Base-by-base conservation (phyloP, 2,329 filamentous ascomycete genomes). In the Sphaerulina musiva region DNA sequence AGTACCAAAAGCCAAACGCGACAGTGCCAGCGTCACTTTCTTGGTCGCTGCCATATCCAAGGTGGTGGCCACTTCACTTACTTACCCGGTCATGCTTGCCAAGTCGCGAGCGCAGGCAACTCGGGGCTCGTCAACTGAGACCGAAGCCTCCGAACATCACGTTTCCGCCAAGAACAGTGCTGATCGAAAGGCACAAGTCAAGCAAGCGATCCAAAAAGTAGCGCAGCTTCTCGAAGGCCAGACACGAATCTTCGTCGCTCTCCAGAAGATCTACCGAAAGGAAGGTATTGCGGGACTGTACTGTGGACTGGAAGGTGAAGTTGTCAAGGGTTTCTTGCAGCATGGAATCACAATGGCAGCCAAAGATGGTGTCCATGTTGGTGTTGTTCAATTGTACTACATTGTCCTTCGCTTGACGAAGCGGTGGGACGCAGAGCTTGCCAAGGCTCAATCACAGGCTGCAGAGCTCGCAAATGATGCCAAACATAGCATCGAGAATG, bases 341-440 rank as follows among this genome's bases (percentile, higher is more conserved):
- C 89, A 95, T 64, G 90, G 90, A 0, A 79, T 90, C 48, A 92
- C 89, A 1, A 95, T 95, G 87, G 74, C 92, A 51, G 82, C 87
- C 55, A 95, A 95, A 71, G 87, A 92, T 53, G 73, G 80, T 4
- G 80, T 93, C 7, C 87, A 95, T 68, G 77, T 80, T 29, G 69
- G 84, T 12, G 81, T 95, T 53, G 80, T 95, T 55, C 81, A 81
- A 59, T 64, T 85, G 4, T 95, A 92, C 71, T 86, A 88, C 61
- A 65, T 83, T 6, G 66, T 86, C 1, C 70, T 86, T n/a, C 73
- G 73, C 54, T 58, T 70, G n/a, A 68, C 74, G 56, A 68, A 70
- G 60, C 64, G 68, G 50, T 76, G 72, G 60, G 69, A 71, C 11
- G 68, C 68, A 12, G 72, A 76, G 56, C 50, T 76, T 36, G 68